Evolutionary conservation across 2,329 filamentous ascomycete species (phyloP), one percentile per base, ranked within the genome.

Genomic region (Aspergillus eucalypticola): DNA sequence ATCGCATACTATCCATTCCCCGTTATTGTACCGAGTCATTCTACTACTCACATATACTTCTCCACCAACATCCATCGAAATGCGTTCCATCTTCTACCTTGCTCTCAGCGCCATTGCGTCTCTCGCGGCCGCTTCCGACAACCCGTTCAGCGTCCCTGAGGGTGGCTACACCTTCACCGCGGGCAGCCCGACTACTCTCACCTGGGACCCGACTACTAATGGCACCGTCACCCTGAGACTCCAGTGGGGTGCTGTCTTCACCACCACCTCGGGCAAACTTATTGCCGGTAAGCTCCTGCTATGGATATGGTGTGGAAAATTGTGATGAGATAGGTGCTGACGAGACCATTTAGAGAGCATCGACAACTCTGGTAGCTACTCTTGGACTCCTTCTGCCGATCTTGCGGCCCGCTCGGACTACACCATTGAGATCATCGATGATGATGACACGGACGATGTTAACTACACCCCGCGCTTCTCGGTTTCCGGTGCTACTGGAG

Each of bases 401-500:
- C 71, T 81, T 58, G 73, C 74, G 49, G 73, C 76, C 54, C 76
- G 79, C 64, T 72, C 72, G 41, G 76, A 81, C 69, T 85, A 84
- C 77, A 81, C 82, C 59, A 73, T 86, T 63, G 76, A 83, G 69
- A 86, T 86, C 67, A 73, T 83, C 68, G 73, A 76, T 65, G 82
- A 83, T 65, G 64, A 65, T 6, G 67, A 84, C 72, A 52, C 74
- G 8, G 60, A 55, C 52, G 68, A 78, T 61, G 75, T 73, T 71
- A 85, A 85, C 78, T 86, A 82, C 77, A 80, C 79, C 38, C 79
- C 81, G 6, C 78, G 77, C 61, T 86, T 85, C 73, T 74, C 77
- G 39, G 75, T 86, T 58, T 68, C 79, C 11, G 81, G 78, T 62
- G 74, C 75, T 62, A 79, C 77, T 59, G 79, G 64, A 61, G 63